Evolutionary conservation across 2,329 filamentous ascomycete genomes (phyloP).

Genomic region (Cladosporium sp.): DNA sequence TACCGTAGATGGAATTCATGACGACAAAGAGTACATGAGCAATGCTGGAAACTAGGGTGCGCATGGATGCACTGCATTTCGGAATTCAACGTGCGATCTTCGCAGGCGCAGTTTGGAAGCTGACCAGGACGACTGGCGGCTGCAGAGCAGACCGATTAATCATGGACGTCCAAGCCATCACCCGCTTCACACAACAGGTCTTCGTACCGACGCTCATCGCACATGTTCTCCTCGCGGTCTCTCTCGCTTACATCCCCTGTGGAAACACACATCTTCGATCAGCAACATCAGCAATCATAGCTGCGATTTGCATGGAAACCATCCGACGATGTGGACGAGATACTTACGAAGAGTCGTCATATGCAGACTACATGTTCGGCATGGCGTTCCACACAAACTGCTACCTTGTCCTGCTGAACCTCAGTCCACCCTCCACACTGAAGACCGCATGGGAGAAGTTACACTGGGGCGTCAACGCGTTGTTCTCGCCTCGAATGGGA

Average conservation of each 20-base stretch:
- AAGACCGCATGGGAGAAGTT: neutral
- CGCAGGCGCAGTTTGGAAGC: neutral
- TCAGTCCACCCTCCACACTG: neutral
- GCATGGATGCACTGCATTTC: no score
- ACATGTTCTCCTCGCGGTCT: neutral
- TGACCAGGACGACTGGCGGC: neutral
- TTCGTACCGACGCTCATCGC: slow-evolving; percentile 9
- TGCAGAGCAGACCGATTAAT: neutral
- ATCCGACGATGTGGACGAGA: neutral
- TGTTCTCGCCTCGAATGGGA: slow-evolving; percentile 20
- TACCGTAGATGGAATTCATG: neutral
- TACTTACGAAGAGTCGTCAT: slow-evolving; percentile 1
- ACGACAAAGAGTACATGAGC: neutral
- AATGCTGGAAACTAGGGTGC: neutral
- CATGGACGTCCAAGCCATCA: neutral
- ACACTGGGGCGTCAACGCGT: slow-evolving; percentile 14
- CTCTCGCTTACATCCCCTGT: slow-evolving; percentile 15
- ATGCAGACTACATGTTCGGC: slow-evolving; percentile 20
- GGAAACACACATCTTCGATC: neutral
- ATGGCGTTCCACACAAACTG: slow-evolving; percentile 17
- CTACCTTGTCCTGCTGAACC: slow-evolving; percentile 17
- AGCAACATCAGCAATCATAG: neutral
- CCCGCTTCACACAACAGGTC: neutral
- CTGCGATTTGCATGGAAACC: slow-evolving; percentile 9
- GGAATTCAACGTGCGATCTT: neutral